phyloP scores from a whole-genome alignment of 345 rosid species.

The Dovyalis caffra region DNA sequence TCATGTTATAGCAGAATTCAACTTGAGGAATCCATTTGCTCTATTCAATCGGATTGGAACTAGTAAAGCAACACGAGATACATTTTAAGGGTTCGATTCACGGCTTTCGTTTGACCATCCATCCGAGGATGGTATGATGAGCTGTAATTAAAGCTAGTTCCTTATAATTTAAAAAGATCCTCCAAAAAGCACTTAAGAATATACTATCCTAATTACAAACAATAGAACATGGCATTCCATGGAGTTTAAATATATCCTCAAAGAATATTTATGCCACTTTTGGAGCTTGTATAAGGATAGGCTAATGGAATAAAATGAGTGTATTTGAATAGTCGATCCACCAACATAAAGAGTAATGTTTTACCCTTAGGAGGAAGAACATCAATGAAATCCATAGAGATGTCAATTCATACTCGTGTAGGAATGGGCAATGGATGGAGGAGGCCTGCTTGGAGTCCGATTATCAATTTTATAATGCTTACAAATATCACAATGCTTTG shows the following conservation, averaged over 20 bases:
- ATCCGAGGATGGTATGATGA: neutral
- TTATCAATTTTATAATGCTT: neutral
- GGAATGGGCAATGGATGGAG: neutral
- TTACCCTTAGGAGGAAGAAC: neutral
- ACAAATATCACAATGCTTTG: neutral
- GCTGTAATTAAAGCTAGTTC: neutral
- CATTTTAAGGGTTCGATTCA: neutral
- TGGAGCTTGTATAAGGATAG: neutral
- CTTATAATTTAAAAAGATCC: neutral
- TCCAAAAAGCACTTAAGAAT: neutral
- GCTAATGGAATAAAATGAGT: too few species aligned
- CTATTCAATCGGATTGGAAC: neutral
- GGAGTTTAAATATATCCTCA: neutral
- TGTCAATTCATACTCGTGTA: neutral
- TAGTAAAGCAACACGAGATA: neutral
- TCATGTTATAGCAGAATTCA: neutral
- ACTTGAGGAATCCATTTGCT: neutral
- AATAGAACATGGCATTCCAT: neutral
- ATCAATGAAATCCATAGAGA: neutral
- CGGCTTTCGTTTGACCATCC: neutral
- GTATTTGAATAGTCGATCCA: neutral
- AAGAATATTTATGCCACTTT: neutral
- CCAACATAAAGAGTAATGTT: neutral
- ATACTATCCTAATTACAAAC: neutral
- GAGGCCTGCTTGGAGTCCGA: neutral